Evolutionary conservation across 2,329 filamentous ascomycete species (phyloP), one percentile per base, ranked within the genome.

Genomic region (Neurospora sp.): DNA sequence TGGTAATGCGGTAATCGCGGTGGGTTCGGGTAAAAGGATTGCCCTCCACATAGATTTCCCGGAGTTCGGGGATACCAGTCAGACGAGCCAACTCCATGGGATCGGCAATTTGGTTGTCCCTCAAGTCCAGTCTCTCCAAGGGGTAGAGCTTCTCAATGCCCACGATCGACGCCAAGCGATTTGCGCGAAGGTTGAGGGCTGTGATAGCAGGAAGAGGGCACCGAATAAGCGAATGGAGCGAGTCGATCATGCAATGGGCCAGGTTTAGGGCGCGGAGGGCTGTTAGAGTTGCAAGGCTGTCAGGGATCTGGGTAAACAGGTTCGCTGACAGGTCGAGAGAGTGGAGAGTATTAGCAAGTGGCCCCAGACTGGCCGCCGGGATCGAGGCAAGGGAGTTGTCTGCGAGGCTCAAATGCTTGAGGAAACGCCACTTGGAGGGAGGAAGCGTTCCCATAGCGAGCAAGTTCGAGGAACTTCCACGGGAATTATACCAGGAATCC

Each of bases 241-340:
- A 96, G 75, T 95, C 92, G 73, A 99, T 98, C 94, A 98, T 97
- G 84, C 95, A 98, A 76, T 97, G 92, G 4, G 95, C 97, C 36
- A 99, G 85, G 76, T 99, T 98, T 69, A 99, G 83, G 33, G 96
- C 94, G 73, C 94, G 89, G n/a, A 99, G 86, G 37, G 93, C 91
- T 23, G 93, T 93, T 70, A 99, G 83, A 10, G 88, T 92, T 12
- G 94, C 91, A 70, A 99, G 83, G 76, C 92, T 96, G 79, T 98
- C 96, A 0, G 96, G 96, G 69, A 98, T 91, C 79, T 97, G 92
- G n/a, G 89, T 89, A 79, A 99, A 97, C 39, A 97, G 88, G 77
- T 99, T 99, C 67, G 89, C 89, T 0, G 96, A 98, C 66, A 99
- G 83, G 78, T 99, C 96, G 69, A 99, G 85, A 0, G 96, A 98